phyloP scores from a whole-genome alignment of 139 green algal genomes.

The Closterium sp. region DNA sequence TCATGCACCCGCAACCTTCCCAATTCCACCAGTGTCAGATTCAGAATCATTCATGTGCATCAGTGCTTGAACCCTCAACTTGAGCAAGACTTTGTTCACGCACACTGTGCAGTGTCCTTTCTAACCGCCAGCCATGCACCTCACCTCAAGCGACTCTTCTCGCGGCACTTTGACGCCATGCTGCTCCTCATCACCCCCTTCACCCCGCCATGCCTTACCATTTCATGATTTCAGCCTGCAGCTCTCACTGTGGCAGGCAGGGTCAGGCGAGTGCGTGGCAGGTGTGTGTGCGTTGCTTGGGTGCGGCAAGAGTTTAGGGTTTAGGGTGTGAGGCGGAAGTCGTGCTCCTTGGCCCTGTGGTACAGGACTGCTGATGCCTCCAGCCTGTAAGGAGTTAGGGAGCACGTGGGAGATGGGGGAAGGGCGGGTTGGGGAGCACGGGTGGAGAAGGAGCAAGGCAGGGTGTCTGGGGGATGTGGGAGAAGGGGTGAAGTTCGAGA shows the following conservation, averaged over 20 bases:
- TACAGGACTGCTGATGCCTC: conserved; percentile 46
- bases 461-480: neutral
- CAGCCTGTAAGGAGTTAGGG: conserved; percentile 10
- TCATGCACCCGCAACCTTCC: neutral
- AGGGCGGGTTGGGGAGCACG: neutral
- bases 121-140: neutral
- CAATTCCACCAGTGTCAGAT: neutral
- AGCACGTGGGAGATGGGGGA: neutral
- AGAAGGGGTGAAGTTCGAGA: neutral
- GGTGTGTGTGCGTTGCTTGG: neutral
- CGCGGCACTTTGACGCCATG: neutral
- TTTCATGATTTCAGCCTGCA: neutral
- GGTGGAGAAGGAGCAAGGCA: neutral
- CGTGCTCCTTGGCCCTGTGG: conserved; percentile 27
- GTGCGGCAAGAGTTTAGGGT: too few relatives aligned
- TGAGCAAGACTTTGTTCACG: neutral
- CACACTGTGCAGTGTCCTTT: neutral
- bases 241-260: neutral
- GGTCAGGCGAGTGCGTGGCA: neutral
- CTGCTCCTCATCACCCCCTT: neutral
- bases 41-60: neutral
- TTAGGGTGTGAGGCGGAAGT: conserved; percentile 29
- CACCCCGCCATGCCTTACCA: neutral
- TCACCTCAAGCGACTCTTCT: neutral
- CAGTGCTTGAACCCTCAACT: neutral